Percentiles rank a stretch among this genome's conserved stretches.
phyloP scores from a whole-genome alignment of 2,329 filamentous ascomycete genomes.

The Rhynchosporium agropyri region DNA sequence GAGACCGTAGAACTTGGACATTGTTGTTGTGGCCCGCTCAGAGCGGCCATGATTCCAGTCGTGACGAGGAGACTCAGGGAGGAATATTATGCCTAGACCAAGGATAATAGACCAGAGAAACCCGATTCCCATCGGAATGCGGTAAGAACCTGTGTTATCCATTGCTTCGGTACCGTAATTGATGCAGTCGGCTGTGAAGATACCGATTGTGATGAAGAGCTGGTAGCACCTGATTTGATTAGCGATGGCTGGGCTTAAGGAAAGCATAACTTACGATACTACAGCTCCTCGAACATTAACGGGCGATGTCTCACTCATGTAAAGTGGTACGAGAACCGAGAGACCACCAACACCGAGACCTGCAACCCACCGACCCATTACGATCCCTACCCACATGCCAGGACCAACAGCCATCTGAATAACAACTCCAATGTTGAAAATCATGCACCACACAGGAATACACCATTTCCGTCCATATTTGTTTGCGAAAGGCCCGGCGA shows the following conservation, averaged over 20 bases:
- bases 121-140: conserved; percentile 61
- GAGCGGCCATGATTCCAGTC: conserved; percentile 52
- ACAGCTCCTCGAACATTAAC: conserved; percentile 65
- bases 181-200: conserved; percentile 59
- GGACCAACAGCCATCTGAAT: conserved; percentile 63
- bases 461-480: conserved; percentile 61
- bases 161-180: conserved; percentile 52
- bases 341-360: conserved; percentile 70
- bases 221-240: conserved; percentile 59
- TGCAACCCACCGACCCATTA: conserved; percentile 65
- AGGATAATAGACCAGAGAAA: conserved; percentile 57
- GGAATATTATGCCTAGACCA: conserved; percentile 53
- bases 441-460: conserved; percentile 54
- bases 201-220: conserved; percentile 73
- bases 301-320: conserved; percentile 66
- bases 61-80: conserved; percentile 62
- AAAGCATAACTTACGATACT: conserved; percentile 43
- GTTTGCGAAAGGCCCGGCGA: conserved; percentile 73
- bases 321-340: conserved; percentile 67
- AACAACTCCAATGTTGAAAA: conserved; percentile 67
- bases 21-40: conserved; percentile 52
- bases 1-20: conserved; percentile 56
- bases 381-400: conserved; percentile 62
- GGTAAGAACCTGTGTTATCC: conserved; percentile 55
- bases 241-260: background rate